Evolutionary conservation across 139 green algal species (phyloP).

Genomic region (Nannochloris sp.): DNA sequence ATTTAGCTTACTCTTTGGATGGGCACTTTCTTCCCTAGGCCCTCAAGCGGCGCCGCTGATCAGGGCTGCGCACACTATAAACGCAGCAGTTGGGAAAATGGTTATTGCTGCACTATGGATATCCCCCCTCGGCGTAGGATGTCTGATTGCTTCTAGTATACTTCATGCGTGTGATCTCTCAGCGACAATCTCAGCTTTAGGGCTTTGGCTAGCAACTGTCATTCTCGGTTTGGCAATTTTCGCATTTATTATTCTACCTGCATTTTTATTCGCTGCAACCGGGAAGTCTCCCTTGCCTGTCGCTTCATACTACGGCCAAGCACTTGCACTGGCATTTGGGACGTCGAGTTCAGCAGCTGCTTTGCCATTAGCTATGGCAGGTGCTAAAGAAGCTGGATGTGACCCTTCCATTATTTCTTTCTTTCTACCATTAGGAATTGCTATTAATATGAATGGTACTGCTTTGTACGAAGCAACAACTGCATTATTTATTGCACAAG

Average conservation of each 20-base stretch:
- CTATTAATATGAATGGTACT: constrained; percentile 56
- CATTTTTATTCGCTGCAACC: constrained; percentile 24
- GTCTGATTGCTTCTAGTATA: constrained; percentile 38
- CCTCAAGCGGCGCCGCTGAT: constrained; percentile 23
- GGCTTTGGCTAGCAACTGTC: constrained; percentile 42
- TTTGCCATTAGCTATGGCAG: constrained; percentile 39
- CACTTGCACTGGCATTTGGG: constrained; percentile 45
- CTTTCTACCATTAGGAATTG: constrained; percentile 48
- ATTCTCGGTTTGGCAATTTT: constrained; percentile 35
- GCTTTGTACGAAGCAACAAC: constrained; percentile 57
- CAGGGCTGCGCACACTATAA: constrained; percentile 26
- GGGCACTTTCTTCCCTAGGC: constrained; percentile 12
- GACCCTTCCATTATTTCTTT: constrained; percentile 34
- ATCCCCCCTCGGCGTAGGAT: constrained; percentile 40
- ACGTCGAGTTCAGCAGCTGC: constrained; percentile 37
- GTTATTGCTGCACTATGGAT: constrained; percentile 37
- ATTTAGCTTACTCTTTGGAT: constrained; percentile 33
- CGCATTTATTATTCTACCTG: constrained; percentile 28
- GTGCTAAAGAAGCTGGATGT: constrained; percentile 28
- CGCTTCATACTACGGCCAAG: constrained; percentile 12
- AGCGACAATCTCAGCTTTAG: constrained; percentile 28
- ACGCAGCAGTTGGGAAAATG: constrained; percentile 41
- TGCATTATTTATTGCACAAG: constrained; percentile 58
- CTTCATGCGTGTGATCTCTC: constrained; percentile 30
- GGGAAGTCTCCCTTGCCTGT: constrained; percentile 10